Percentiles rank a stretch among this genome's conserved stretches.
Evolutionary conservation across 345 rosid genomes (phyloP).

Genomic region (Corchorus olitorius): DNA sequence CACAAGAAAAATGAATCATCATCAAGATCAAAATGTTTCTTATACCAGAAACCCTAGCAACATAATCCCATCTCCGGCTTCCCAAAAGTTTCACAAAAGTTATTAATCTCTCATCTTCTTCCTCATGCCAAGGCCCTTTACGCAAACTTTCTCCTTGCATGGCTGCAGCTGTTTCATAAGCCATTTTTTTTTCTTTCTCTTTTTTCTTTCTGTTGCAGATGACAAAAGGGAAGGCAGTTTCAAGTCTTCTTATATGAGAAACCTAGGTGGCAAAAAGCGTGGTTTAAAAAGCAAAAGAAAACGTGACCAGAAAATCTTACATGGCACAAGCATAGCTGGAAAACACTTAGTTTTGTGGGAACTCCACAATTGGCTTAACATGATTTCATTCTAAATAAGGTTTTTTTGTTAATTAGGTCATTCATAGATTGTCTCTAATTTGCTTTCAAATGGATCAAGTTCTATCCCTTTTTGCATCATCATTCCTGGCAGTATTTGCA

Average conservation of each 20-base stretch:
- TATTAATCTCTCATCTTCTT: slow-evolving; percentile 53
- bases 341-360: slow-evolving; percentile 40
- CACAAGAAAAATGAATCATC: not conserved
- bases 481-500: slow-evolving; percentile 21
- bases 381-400: slow-evolving; percentile 34
- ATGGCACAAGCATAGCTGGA: slow-evolving; percentile 36
- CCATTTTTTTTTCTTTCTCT: slow-evolving; percentile 12
- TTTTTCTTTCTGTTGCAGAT: not conserved
- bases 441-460: slow-evolving; percentile 7
- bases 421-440: slow-evolving; percentile 1
- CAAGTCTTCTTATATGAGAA: slow-evolving; percentile 21
- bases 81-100: slow-evolving; percentile 53
- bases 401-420: slow-evolving; percentile 31
- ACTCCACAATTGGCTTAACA: slow-evolving; percentile 34
- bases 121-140: slow-evolving; percentile 69
- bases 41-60: slow-evolving; percentile 59
- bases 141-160: slow-evolving; percentile 42
- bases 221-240: not conserved
- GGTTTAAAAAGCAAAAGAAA: slow-evolving; percentile 15
- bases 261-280: slow-evolving; percentile 24
- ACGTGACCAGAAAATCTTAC: slow-evolving; percentile 43
- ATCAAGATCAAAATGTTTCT: not conserved
- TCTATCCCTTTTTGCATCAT: slow-evolving; percentile 26
- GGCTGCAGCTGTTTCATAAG: slow-evolving; percentile 22
- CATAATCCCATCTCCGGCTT: slow-evolving; percentile 68